Base-by-base conservation (phyloP, 1,139 yeast species). In the Yamadazyma trypodendri region DNA sequence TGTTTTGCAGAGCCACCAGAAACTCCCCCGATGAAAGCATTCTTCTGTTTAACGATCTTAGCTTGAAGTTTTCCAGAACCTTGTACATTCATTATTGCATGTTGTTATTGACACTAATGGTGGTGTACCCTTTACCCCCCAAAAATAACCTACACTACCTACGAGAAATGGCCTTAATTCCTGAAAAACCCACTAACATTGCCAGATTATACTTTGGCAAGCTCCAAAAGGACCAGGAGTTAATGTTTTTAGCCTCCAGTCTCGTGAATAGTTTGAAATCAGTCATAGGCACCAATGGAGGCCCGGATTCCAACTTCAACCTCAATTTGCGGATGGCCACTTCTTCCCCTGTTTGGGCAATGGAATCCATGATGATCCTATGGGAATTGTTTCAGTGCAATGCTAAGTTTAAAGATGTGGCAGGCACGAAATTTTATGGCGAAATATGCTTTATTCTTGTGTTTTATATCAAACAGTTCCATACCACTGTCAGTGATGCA, bases 351-450 rank as follows among this genome's bases (percentile, higher is more conserved):
- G 49, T 70, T 2, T 73, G 84, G 79, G 57, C 77, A 3, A 56
- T 63, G 2, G 92, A 85, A 50, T 55, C 77, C 16, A 56, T 79
- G 3, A 72, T 84, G 59, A 55, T 90, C 7, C 53, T 84, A 15
- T 86, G 95, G 87, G 96, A 86, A 52, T 60, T 88, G 36, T 63
- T 79, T 28, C 94, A 86, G 55, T 81, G 89, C 49, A 90, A 90
- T 58, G 66, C 64, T 40, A 53, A 54, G 24, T 79, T 81, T 49
- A 72, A 72, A 44, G 54, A 62, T 7, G 63, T 75, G 39, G 63
- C 84, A 23, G 68, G 75, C 2, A 64, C 68, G 16, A 67, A 70
- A 32, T 70, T 68, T 43, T 72, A 79, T 7, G 67, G 74, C 23
- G 86, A 83, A 46, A 58, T 84, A 27, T 58, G 78, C 39, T 62